Conservation (phyloP, 768 basidiomycete species). For the Pleurotus platypus region DNA sequence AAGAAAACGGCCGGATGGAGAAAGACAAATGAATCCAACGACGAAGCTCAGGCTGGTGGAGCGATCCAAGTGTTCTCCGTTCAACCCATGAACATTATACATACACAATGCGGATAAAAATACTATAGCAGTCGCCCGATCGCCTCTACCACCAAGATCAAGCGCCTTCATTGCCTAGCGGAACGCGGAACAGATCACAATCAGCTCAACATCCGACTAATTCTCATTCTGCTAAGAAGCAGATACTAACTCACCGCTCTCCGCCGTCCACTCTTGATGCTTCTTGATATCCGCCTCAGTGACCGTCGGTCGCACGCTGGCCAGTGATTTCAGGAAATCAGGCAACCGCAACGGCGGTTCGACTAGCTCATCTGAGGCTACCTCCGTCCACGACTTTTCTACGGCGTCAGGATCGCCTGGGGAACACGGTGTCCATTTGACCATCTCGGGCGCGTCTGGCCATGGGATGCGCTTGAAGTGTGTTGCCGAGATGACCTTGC, state of each 20-base stretch:
- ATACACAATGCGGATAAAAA: too few species aligned
- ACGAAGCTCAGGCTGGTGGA: too few species aligned
- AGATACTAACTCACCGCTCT: slow-evolving; percentile 56
- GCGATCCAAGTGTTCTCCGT: too few species aligned
- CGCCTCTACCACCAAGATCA: too few species aligned
- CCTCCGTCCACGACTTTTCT: slow-evolving; percentile 87
- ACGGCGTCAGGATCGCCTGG: slow-evolving; percentile 83
- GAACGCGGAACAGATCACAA: too few species aligned
- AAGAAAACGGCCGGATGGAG: too few species aligned
- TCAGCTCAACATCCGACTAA: too few species aligned
- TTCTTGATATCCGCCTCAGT: slow-evolving; percentile 81
- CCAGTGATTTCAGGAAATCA: slow-evolving; percentile 82
- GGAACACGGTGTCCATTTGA: slow-evolving; percentile 93
- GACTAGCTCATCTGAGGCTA: slow-evolving; percentile 84
- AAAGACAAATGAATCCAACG: too few species aligned
- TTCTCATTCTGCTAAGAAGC: too few species aligned
- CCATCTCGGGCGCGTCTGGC: slow-evolving; percentile 18
- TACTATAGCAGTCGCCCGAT: too few species aligned
- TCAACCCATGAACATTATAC: too few species aligned
- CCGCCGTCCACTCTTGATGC: slow-evolving; percentile 82
- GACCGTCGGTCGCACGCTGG: slow-evolving; percentile 82
- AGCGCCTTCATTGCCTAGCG: too few species aligned
- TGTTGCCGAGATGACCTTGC: slow-evolving; percentile 92
- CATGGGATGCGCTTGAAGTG: slow-evolving; percentile 74
- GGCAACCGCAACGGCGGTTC: slow-evolving; percentile 77